phyloP scores from a whole-genome alignment of 306 rosid genomes.

The Quercus cerris region DNA sequence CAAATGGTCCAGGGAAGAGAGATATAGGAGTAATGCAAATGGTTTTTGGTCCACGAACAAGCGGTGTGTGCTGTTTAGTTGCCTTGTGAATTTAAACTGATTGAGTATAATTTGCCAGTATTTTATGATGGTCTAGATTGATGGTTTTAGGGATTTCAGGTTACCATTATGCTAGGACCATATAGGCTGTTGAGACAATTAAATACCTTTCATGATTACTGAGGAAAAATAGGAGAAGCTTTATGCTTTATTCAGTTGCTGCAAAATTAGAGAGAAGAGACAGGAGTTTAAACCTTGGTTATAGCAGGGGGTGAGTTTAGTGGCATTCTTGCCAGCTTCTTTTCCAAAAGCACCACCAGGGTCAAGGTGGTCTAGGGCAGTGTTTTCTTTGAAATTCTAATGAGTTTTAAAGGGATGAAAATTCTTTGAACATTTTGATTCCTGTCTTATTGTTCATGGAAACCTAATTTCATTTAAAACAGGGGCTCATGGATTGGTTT shows the following conservation, averaged over 20 bases:
- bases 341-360: not conserved
- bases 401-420: not conserved
- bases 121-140: not conserved
- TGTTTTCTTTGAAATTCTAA: not conserved
- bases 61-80: slow-evolving; percentile 23
- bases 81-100: not conserved
- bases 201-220: not conserved
- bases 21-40: slow-evolving; percentile 27
- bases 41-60: slow-evolving; percentile 29
- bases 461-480: not conserved
- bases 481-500: not conserved
- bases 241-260: not conserved
- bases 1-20: slow-evolving; percentile 33
- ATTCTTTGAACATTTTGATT: not conserved
- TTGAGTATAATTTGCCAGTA: not conserved
- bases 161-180: not conserved
- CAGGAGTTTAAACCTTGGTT: not conserved
- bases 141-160: not conserved
- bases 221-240: not conserved
- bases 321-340: not conserved
- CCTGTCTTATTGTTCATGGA: not conserved
- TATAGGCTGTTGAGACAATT: not conserved
- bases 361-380: not conserved
- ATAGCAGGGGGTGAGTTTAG: not conserved
- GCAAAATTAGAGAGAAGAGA: not conserved